A percentile compares a stretch with the other conserved stretches of the same genome.
Evolutionary conservation across 805 yeast genomes (phyloP).

Genomic region (Isabelozyma rhagii): DNA sequence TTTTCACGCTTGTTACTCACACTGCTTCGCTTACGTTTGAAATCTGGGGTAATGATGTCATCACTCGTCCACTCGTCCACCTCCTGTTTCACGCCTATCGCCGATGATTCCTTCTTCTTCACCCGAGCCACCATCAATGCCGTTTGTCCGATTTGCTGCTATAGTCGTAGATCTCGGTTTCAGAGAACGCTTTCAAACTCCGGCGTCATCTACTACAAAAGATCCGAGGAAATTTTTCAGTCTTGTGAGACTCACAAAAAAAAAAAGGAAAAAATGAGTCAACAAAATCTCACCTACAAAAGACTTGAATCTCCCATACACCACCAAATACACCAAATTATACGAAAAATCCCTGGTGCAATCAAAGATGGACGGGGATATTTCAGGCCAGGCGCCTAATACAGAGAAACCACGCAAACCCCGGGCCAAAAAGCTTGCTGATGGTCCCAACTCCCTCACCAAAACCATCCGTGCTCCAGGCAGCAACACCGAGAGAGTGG

Average conservation of each 20-base stretch:
- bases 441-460: slow-evolving; percentile 13
- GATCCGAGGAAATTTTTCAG: not conserved
- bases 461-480: slow-evolving; percentile 68
- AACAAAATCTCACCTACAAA: not conserved
- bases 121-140: not conserved
- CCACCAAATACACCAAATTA: not conserved
- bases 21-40: not conserved
- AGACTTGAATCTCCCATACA: not conserved
- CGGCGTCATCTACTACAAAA: not conserved
- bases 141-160: not conserved
- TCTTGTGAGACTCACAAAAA: not conserved
- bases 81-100: not conserved
- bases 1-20: not conserved
- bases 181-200: not conserved
- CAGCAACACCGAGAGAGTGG: slow-evolving; percentile 61
- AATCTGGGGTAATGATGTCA: not conserved
- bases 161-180: too few relatives aligned
- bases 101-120: not conserved
- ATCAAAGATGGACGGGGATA: too few relatives aligned
- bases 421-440: not conserved
- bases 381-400: not conserved
- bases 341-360: not conserved
- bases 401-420: not conserved
- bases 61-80: not conserved
- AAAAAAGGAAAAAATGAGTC: not conserved